These are phyloP conservation scores for Aspergillus steynii DNA, from an alignment of 495 filamentous ascomycete genomes.

Conservation along the genomic window DNA sequence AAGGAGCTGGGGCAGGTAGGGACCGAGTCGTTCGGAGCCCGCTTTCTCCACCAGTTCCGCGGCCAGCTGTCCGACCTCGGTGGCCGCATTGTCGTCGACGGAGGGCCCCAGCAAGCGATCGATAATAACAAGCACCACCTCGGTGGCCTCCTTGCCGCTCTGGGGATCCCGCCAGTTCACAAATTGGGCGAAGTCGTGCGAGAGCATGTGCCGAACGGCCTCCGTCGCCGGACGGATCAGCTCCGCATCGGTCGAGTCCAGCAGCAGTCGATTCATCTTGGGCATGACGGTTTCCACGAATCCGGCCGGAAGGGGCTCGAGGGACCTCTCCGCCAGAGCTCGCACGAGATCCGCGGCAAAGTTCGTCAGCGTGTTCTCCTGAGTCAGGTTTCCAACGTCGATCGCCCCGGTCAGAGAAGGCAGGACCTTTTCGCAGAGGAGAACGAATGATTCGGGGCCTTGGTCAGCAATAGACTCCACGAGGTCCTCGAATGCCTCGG, in stretches of 20 bases:
- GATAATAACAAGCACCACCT: constrained; percentile 87
- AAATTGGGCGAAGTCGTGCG: constrained; percentile 84
- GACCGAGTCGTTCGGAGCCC: constrained; percentile 82
- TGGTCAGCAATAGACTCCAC: constrained; percentile 63
- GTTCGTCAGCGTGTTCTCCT: constrained; percentile 77
- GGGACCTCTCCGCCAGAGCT: constrained; percentile 76
- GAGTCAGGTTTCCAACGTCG: constrained; percentile 80
- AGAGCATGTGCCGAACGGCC: constrained; percentile 81
- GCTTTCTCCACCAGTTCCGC: constrained; percentile 95
- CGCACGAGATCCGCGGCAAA: constrained; percentile 83
- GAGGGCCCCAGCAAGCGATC: constrained; percentile 82
- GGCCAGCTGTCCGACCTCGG: constrained; percentile 91
- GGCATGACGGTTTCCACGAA: constrained; percentile 85
- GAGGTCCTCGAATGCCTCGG: constrained; percentile 88
- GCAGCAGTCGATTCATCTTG: constrained; percentile 78
- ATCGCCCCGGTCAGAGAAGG: constrained; percentile 86
- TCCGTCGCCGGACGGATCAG: constrained; percentile 84
- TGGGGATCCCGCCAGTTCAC: constrained; percentile 74
- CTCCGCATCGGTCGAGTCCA: constrained; percentile 77
- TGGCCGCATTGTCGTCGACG: constrained; percentile 88
- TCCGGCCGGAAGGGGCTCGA: constrained; percentile 78
- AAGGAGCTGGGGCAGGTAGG: constrained; percentile 86
- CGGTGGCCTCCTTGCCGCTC: constrained; percentile 76
- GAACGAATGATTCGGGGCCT: constrained; percentile 67
- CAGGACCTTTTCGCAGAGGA: constrained; percentile 83